Conservation (phyloP, 176 grass and related monocot species). For the Aechmea fasciata region DNA sequence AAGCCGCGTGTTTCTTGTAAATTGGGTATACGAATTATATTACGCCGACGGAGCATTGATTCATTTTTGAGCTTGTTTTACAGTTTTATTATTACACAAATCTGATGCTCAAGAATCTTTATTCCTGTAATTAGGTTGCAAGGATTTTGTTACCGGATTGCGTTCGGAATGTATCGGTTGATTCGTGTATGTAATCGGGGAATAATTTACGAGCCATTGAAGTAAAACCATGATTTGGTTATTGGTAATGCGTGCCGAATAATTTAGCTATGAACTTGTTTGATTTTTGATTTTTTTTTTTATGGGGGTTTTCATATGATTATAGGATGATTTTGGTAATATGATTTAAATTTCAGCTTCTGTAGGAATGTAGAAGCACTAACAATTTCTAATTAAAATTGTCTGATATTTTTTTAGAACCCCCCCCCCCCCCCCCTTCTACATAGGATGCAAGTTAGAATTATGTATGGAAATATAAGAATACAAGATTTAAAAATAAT, state of each 20-base stretch:
- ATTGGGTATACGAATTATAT: conserved; percentile 13
- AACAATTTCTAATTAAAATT: too few species aligned
- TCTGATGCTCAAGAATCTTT: not conserved
- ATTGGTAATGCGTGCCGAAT: not conserved
- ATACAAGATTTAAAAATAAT: too few species aligned
- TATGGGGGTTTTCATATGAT: too few species aligned
- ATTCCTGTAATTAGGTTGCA: not conserved
- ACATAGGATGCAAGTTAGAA: too few species aligned
- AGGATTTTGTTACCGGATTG: not conserved
- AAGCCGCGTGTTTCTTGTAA: not conserved
- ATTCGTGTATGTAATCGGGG: not conserved
- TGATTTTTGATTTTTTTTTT: too few species aligned
- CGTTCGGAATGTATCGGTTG: not conserved
- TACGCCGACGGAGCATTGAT: not conserved
- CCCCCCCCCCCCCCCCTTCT: too few species aligned
- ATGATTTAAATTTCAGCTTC: too few species aligned
- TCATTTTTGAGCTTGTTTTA: not conserved
- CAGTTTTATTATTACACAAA: not conserved
- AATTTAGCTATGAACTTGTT: too few species aligned
- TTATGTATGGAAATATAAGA: too few species aligned
- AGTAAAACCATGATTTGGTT: not conserved
- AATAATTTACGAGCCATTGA: not conserved
- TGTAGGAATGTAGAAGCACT: too few species aligned
- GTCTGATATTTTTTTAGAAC: too few species aligned
- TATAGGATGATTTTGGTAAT: too few species aligned